Evolutionary conservation across 2,329 filamentous ascomycete genomes (phyloP), one percentile per base, ranked within the genome.

Genomic region (Fusarium setosum): DNA sequence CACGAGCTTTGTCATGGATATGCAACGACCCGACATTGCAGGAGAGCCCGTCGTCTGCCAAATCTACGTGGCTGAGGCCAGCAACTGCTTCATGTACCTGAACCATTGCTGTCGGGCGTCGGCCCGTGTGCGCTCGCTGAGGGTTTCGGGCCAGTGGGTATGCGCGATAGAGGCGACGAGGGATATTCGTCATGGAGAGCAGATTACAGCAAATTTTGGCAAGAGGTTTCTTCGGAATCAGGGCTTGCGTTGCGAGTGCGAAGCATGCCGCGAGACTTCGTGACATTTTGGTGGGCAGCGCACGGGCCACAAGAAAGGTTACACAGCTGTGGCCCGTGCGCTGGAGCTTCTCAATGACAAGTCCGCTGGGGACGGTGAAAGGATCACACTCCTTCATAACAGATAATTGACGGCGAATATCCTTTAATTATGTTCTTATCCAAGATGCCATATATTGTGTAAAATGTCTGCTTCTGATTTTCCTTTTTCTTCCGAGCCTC

Each of bases 141-240:
- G 45, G 8, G 45, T 49, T 34, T 49, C 45, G 4, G 20, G 45
- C 1, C 45, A 49, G 21, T 49, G 45, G 45, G 35, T 49, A 34
- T 49, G 45, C 15, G 45, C 17, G 9, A 49, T 49, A 6, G 45
- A 49, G 15, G 45, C 45, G 21, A 21, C 9, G 4, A 49, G 31
- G 7, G 45, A 49, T 21, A 35, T 49, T n/a, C 15, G 45, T 17
- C 45, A 49, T 24, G 45, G 45, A 10, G 45, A 49, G 20, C 45
- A 49, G 20, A 49, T 49, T 12, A 35, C 45, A 5, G 45, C 21
- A 13, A 49, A 49, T 24, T 49, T 49, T 15, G 45, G 45, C 13
- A 49, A 49, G 45, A 49, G 45, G 29, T 49, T 49, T 18, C 45
- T 49, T 49, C 29, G 45, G 12, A 49, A 34, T 17, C 45, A 49